phyloP scores from a whole-genome alignment of 139 green algal genomes.

The Chlorella sp. region DNA sequence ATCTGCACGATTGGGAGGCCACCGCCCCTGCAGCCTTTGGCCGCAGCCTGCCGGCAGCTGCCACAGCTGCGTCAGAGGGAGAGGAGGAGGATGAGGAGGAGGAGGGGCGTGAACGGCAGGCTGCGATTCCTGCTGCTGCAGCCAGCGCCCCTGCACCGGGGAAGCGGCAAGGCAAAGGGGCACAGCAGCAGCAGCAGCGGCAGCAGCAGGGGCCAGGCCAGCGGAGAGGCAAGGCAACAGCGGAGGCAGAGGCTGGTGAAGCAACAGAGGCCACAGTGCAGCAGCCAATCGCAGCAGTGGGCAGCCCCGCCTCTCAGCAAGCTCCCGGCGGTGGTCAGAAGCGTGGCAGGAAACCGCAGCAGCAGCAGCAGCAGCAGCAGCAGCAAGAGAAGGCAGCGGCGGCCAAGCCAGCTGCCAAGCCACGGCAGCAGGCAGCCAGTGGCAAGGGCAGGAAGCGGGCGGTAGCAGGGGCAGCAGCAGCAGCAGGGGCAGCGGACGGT shows the following conservation, averaged over 20 bases:
- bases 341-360: no score
- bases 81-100: background rate
- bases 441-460: background rate
- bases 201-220: background rate
- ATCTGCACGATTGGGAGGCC: slow-evolving; percentile 25
- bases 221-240: no score
- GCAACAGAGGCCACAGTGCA: slow-evolving; percentile 26
- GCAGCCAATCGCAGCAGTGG: background rate
- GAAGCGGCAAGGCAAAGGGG: no score
- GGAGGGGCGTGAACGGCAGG: no score
- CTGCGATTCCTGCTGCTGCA: background rate
- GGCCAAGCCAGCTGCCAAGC: background rate
- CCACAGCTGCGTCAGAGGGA: background rate
- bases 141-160: background rate
- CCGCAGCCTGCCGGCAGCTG: background rate
- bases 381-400: no score
- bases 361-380: background rate
- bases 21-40: slow-evolving; percentile 14
- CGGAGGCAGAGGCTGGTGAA: background rate
- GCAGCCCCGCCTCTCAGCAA: background rate
- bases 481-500: no score
- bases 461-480: background rate
- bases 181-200: background rate
- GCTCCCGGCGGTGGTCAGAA: background rate
- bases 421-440: background rate